Percentiles rank a stretch among this genome's conserved stretches.
These are phyloP conservation scores for Sutorius australiensis DNA, from an alignment of 768 basidiomycete species.

Conservation along the genomic window DNA sequence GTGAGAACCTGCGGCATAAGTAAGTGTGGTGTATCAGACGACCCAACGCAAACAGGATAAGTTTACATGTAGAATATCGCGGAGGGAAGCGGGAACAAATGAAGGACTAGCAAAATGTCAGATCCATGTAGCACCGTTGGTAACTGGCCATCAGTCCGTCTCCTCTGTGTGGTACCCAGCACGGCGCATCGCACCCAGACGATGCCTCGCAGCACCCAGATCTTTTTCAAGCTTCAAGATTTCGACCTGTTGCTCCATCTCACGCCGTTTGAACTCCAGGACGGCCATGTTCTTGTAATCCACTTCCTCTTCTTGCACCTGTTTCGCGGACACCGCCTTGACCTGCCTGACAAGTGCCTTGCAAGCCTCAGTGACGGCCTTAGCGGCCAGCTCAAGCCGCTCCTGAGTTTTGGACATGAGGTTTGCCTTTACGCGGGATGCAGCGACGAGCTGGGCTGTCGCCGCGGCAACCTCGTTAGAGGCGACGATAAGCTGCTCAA, in stretches of 20 bases:
- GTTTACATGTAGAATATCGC: conserved; percentile 26
- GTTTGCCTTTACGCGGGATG: conserved; percentile 96
- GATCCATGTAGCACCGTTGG: not conserved
- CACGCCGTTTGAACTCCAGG: conserved; percentile 92
- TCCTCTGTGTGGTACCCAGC: conserved; percentile 89
- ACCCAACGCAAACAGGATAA: conserved; percentile 8
- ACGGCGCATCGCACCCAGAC: conserved; percentile 78
- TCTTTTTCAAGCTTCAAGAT: conserved; percentile 97
- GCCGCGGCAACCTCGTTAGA: conserved; percentile 98
- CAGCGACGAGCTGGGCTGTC: conserved; percentile 97
- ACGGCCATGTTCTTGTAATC: conserved; percentile 88
- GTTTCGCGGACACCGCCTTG: conserved; percentile 87
- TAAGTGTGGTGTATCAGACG: no score
- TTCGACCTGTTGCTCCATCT: conserved; percentile 99
- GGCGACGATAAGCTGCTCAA: conserved; percentile 99
- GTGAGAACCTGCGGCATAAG: no score
- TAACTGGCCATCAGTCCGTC: conserved; percentile 47
- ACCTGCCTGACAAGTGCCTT: conserved; percentile 95
- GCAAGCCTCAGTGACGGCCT: conserved; percentile 97
- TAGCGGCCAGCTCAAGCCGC: conserved; percentile 90
- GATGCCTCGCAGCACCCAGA: conserved; percentile 79
- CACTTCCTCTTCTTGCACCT: conserved; percentile 73
- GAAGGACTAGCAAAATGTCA: not conserved
- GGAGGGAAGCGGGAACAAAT: conserved; percentile 8
- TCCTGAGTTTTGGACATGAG: conserved; percentile 99